Conservation (phyloP, 73 alveolate species). For the Chromera velia region DNA sequence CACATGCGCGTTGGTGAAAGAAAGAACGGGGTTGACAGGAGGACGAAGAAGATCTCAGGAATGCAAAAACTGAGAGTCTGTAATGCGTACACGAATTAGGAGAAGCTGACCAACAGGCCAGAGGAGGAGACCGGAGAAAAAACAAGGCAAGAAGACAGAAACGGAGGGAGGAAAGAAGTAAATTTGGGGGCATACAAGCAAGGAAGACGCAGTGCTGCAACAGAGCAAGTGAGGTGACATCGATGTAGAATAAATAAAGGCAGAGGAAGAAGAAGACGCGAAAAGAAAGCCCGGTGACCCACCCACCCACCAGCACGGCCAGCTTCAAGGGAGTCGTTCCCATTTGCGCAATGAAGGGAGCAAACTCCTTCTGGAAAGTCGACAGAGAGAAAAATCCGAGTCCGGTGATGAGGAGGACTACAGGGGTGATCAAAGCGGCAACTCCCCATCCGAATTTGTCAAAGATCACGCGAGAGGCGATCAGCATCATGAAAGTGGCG, state of each 20-base stretch:
- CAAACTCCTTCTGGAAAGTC: not conserved
- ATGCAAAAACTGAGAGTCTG: too few species aligned
- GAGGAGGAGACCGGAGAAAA: too few species aligned
- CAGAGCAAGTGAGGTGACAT: too few species aligned
- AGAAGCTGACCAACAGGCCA: too few species aligned
- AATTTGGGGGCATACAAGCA: too few species aligned
- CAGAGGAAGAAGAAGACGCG: too few species aligned
- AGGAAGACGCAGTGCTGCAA: too few species aligned
- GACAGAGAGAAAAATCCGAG: not conserved
- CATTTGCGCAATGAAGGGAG: not conserved
- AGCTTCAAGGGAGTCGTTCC: not conserved
- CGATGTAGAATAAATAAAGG: too few species aligned
- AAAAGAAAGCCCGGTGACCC: too few species aligned
- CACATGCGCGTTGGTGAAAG: not conserved
- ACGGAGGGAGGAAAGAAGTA: too few species aligned
- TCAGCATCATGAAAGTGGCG: not conserved
- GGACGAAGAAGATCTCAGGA: not conserved
- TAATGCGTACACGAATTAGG: too few species aligned
- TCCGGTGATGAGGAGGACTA: not conserved
- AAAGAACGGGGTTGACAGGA: not conserved
- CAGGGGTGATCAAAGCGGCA: not conserved
- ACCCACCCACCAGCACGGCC: not conserved
- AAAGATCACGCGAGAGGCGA: not conserved
- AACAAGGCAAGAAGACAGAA: too few species aligned
- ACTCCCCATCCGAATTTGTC: not conserved